Base-by-base conservation (phyloP, 140 eudicot genomes). In the Bidens hawaiensis region DNA sequence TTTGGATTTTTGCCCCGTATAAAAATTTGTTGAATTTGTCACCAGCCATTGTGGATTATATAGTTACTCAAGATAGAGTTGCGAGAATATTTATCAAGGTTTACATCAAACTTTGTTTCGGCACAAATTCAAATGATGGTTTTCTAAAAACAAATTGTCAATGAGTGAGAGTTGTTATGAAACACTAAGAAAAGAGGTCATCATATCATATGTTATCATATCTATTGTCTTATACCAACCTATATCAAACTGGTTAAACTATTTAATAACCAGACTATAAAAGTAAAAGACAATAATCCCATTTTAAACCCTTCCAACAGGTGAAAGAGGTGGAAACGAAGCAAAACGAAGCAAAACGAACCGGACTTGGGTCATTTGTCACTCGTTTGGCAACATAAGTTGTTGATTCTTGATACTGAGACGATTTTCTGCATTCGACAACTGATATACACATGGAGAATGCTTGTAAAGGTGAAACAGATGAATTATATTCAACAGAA, bases 301-400 rank as follows among this genome's bases (percentile, higher is more conserved):
- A 23, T 28, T 38, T 72, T 72, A 82, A 42, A 82, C 90, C 70
- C 90, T 79, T 41, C 81, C 88, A 53, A 70, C 85, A 12, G 82
- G 82, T 40, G 88, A 88, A 70, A 65, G 79, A 36, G 96, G 90
- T 53, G 89, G 81, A 64, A 56, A 49, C 21, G 83, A 75, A 63
- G 70, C 81, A n/a, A n/a, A n/a, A n/a, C n/a, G n/a, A n/a, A n/a
- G n/a, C 81, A 67, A 62, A 78, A 40, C 74, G 70, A 10, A 79
- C 76, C 16, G 84, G 67, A 65, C 72, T 75, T 17, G 8, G 67
- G 47, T 24, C 74, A 22, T 69, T 62, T 28, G 46, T 28, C n/a
- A 71, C 68, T 72, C 60, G 54, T 63, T 75, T 72, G 12, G 57
- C 72, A 3, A 55, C 38, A 16, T 56, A 78, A 22, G 69, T 63